phyloP scores from a whole-genome alignment of 257 asterid genomes.

The Capsicum pubescens region DNA sequence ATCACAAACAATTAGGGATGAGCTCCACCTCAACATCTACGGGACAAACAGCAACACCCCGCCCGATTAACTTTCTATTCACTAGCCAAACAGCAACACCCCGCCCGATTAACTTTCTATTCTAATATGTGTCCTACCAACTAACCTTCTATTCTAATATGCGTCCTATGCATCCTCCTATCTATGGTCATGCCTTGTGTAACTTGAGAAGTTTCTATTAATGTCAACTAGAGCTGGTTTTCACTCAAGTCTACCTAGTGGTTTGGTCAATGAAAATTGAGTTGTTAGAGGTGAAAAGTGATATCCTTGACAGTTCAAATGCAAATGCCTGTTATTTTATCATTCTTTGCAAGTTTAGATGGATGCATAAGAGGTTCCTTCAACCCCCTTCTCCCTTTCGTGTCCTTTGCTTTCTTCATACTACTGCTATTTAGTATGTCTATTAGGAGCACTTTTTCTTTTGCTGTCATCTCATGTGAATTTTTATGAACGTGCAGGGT shows the following conservation, averaged over 20 bases:
- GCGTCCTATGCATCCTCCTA: too few species aligned
- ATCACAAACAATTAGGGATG: too few species aligned
- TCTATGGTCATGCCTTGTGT: too few species aligned
- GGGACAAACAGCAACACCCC: too few species aligned
- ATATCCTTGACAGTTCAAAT: not conserved
- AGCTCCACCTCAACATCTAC: too few species aligned
- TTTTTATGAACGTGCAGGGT: conserved; percentile 61
- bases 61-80: too few species aligned
- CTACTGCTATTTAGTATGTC: not conserved
- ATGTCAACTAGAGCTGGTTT: not conserved
- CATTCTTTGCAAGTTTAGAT: not conserved
- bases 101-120: too few species aligned
- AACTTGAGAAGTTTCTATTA: not conserved
- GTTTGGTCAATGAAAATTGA: not conserved
- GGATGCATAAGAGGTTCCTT: not conserved
- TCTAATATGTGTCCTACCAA: too few species aligned
- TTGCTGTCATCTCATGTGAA: conserved; percentile 30
- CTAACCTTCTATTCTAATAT: too few species aligned
- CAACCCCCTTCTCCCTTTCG: not conserved
- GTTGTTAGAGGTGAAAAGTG: not conserved
- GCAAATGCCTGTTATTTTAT: not conserved
- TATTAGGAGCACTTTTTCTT: not conserved
- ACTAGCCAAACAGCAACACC: too few species aligned
- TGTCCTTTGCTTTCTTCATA: not conserved
- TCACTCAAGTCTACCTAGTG: not conserved